Evolutionary conservation across 108 stramenopile species (phyloP), one percentile per base, ranked within the genome.

Genomic region (Fistulifera pelliculosa): DNA sequence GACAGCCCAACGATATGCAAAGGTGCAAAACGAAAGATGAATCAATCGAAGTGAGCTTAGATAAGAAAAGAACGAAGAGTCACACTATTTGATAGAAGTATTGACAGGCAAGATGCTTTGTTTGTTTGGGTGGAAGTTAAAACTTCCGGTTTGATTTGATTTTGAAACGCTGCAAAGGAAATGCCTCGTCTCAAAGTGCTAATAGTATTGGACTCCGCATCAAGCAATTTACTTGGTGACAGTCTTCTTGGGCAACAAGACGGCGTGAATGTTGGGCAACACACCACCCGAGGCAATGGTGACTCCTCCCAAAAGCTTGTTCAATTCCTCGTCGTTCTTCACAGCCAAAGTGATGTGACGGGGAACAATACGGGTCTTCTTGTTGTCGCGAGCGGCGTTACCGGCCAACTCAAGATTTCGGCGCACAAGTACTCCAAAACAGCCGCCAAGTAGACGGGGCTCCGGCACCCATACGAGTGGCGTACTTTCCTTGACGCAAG

Each of bases 241-340:
- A 48, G 62, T 62, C 78, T 90, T 94, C 84, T 93, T 96, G 47
- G 93, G 95, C 38, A 96, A 78, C 44, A 96, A 77, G 15, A 94
- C 87, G 7, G 92, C 80, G 89, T 98, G 96, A 68, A 98, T 98
- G 78, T 98, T 96, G 41, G 96, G 96, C 25, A 98, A 67, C 8
- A 98, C 96, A 73, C 96, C 96, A 21, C 96, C 96, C 42, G 85
- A 54, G 3, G 96, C 95, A 67, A 98, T 98, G 52, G 94, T 98
- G 13, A 95, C 94, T 38, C 72, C 77, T 49, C 93, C 92, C 21
- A 96, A 73, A 17, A 96, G 77, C 68, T 88, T 92, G 80, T 96
- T 94, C 69, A 94, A 70, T 76, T 94, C 95, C 70, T 93, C 95
- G 69, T 94, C 93, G 60, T 89, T 93, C 77, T 91, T 85, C 16